phyloP scores from a whole-genome alignment of 2,329 filamentous ascomycete species.

The Saccharata proteae region DNA sequence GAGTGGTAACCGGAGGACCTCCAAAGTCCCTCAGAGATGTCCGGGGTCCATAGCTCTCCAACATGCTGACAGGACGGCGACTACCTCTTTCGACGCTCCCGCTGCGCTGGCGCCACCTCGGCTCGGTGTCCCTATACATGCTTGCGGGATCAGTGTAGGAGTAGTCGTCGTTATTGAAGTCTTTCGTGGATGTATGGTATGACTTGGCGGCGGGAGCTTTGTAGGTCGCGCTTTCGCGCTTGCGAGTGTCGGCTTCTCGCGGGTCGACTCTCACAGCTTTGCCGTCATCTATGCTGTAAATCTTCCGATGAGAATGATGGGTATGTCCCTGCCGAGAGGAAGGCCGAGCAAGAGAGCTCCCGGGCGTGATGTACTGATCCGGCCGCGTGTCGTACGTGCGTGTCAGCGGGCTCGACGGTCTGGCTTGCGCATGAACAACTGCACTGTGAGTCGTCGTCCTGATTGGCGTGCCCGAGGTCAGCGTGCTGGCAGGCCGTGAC shows the following conservation, averaged over 20 bases:
- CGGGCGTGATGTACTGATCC: conserved; percentile 24
- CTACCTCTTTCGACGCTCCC: conserved; percentile 34
- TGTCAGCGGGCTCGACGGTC: conserved; percentile 30
- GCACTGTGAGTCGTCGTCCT: conserved; percentile 16
- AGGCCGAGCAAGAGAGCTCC: conserved; percentile 11
- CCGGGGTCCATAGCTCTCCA: conserved; percentile 23
- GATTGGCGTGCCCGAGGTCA: conserved; percentile 18
- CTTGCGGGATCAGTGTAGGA: conserved; percentile 38
- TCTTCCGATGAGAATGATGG: conserved; percentile 32
- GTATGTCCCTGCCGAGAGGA: conserved; percentile 6
- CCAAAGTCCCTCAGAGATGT: conserved; percentile 24
- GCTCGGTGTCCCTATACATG: conserved; percentile 41
- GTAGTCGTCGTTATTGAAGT: conserved; percentile 30
- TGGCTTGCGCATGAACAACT: conserved; percentile 14
- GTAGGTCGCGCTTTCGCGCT: conserved; percentile 6
- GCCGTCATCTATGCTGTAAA: conserved; percentile 37
- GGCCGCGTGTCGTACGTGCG: conserved; percentile 22
- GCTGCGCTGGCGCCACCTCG: conserved; percentile 32
- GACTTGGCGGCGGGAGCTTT: conserved; percentile 9
- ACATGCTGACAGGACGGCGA: conserved; percentile 32
- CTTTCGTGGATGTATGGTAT: conserved; percentile 19
- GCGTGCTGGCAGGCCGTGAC: conserved; percentile 24
- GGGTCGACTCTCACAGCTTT: conserved; percentile 14
- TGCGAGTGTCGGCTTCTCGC: conserved; percentile 3
- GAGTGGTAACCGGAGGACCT: conserved; percentile 53